phyloP scores from a whole-genome alignment of 495 filamentous ascomycete genomes.

The Ramalina peruviana region DNA sequence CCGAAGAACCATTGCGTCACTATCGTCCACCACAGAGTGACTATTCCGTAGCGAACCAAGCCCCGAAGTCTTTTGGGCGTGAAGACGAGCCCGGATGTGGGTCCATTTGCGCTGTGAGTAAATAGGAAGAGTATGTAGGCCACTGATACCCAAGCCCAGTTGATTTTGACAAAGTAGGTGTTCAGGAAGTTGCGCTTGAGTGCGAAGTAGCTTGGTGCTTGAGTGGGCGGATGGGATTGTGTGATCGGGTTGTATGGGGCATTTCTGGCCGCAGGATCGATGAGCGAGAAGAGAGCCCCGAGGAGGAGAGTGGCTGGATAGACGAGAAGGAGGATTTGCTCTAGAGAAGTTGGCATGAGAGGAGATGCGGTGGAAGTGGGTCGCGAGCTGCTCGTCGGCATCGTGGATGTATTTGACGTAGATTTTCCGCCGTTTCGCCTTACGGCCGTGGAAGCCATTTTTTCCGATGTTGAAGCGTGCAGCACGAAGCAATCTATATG shows the following conservation, averaged over 20 bases:
- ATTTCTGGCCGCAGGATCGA: conserved; percentile 54
- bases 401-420: not conserved
- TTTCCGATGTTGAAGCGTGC: not conserved
- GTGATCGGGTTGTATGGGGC: conserved; percentile 39
- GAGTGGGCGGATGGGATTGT: conserved; percentile 42
- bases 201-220: conserved; percentile 78
- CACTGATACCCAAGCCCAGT: conserved; percentile 78
- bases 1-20: conserved; percentile 97
- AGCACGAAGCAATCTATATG: too few species aligned
- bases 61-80: conserved; percentile 36
- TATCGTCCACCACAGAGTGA: conserved; percentile 60
- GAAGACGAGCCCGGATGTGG: conserved; percentile 14
- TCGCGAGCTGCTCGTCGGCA: not conserved
- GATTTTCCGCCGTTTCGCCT: not conserved
- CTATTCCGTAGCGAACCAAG: conserved; percentile 48
- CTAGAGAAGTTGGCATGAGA: conserved; percentile 47
- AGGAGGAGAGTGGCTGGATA: conserved; percentile 68
- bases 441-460: not conserved
- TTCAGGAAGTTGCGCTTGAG: conserved; percentile 87
- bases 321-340: conserved; percentile 43
- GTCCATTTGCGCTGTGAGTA: conserved; percentile 36
- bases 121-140: conserved; percentile 50
- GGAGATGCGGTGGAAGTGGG: not conserved
- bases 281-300: conserved; percentile 63
- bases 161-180: conserved; percentile 79